Percentiles rank a stretch among this genome's conserved stretches.
phyloP scores from a whole-genome alignment of 768 basidiomycete genomes.

The Brasilioporus rufonigricans region DNA sequence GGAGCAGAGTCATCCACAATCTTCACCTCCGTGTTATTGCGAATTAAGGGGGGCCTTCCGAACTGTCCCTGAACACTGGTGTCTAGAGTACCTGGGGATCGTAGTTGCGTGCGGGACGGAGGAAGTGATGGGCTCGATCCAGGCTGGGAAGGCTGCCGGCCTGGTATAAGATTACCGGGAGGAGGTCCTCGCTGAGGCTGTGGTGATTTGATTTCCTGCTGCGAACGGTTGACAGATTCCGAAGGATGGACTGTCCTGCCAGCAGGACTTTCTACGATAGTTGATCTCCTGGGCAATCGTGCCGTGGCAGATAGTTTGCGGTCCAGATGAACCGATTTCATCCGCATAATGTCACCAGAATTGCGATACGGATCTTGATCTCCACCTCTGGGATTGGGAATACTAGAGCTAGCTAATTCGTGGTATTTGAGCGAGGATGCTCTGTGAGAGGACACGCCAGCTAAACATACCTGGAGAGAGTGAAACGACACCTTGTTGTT shows the following conservation, averaged over 20 bases:
- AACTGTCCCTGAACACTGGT: slow-evolving; percentile 41
- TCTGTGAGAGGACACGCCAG: slow-evolving; percentile 3
- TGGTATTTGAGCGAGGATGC: slow-evolving; percentile 9
- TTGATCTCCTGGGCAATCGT: slow-evolving; percentile 88
- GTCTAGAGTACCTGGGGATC: slow-evolving; percentile 38
- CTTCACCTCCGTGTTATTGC: slow-evolving; percentile 83
- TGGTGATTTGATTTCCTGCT: slow-evolving; percentile 39
- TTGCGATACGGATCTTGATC: slow-evolving; percentile 81
- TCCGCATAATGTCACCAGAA: slow-evolving; percentile 86
- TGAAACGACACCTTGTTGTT: slow-evolving; percentile 89
- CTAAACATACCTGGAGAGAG: slow-evolving; percentile 61
- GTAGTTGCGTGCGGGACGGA: slow-evolving; percentile 37
- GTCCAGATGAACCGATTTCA: slow-evolving; percentile 93
- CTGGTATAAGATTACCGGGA: slow-evolving; percentile 35
- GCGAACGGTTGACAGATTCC: slow-evolving; percentile 48
- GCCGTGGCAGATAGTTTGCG: slow-evolving; percentile 95
- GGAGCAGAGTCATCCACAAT: slow-evolving; percentile 82
- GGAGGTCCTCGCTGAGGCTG: slow-evolving; percentile 40
- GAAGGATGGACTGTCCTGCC: slow-evolving; percentile 81
- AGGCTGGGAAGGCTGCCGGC: slow-evolving; percentile 35
- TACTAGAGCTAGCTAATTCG: slow-evolving; percentile 27
- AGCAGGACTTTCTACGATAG: slow-evolving; percentile 91
- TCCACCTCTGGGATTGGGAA: slow-evolving; percentile 33
- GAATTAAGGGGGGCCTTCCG: slow-evolving; percentile 65
- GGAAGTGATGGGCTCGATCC: slow-evolving; percentile 31